Evolutionary conservation across 1,284 basidiomycete genomes (phyloP).

Genomic region (Malassezia globosa): DNA sequence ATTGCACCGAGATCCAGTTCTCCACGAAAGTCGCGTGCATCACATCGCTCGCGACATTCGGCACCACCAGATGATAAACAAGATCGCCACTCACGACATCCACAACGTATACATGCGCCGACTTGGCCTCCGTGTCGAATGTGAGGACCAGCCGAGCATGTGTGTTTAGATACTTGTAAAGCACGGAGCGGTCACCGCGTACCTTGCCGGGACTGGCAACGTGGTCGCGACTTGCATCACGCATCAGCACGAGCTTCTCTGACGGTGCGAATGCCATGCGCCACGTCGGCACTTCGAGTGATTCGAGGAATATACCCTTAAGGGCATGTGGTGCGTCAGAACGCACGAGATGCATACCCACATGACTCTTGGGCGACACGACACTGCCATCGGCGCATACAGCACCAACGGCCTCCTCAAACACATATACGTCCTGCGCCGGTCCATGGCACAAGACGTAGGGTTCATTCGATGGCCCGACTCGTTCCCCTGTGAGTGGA

Average conservation of each 20-base stretch:
- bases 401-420: neutral
- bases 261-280: constrained; percentile 22
- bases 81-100: constrained; percentile 68
- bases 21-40: constrained; percentile 64
- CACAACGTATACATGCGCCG: constrained; percentile 57
- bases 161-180: constrained; percentile 91
- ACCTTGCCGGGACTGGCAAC: constrained; percentile 57
- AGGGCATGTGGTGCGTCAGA: neutral
- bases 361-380: neutral
- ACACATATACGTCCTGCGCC: neutral
- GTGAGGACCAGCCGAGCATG: constrained; percentile 63
- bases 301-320: neutral
- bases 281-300: constrained; percentile 18
- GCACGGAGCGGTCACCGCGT: constrained; percentile 69
- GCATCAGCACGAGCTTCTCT: constrained; percentile 23
- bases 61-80: constrained; percentile 50
- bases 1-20: constrained; percentile 87
- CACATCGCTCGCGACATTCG: constrained; percentile 46
- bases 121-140: constrained; percentile 50
- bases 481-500: constrained; percentile 37
- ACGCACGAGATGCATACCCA: neutral
- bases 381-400: neutral
- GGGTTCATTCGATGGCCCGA: constrained; percentile 16
- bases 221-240: constrained; percentile 12
- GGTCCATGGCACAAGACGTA: constrained; percentile 4